Evolutionary conservation across 2,329 filamentous ascomycete genomes (phyloP).

Genomic region (Monilinia aucupariae): DNA sequence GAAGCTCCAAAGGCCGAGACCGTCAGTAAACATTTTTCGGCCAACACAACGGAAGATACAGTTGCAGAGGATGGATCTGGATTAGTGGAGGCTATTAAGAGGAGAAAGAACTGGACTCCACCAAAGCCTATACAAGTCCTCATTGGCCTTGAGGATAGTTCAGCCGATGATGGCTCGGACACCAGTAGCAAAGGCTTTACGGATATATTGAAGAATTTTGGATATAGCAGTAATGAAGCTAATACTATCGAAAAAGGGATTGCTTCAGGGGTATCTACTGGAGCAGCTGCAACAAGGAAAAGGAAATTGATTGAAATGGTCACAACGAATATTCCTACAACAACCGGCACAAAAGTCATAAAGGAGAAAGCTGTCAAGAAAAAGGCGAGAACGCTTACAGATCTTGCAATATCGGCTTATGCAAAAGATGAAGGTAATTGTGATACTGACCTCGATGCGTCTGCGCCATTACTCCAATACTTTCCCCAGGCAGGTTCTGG

Average conservation of each 20-base stretch:
- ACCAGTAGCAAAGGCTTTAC: constrained; percentile 32
- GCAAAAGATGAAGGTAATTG: constrained; percentile 35
- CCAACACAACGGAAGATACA: background rate
- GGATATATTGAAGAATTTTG: constrained; percentile 39
- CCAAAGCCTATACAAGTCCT: constrained; percentile 40
- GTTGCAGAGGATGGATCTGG: constrained; percentile 22
- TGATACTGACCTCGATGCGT: constrained; percentile 29
- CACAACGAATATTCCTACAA: constrained; percentile 32
- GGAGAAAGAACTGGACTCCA: constrained; percentile 65
- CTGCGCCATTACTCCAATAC: constrained; percentile 44
- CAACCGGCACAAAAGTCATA: background rate
- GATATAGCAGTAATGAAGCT: constrained; percentile 33
- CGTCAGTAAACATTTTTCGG: constrained; percentile 16
- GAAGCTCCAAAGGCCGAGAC: constrained; percentile 19
- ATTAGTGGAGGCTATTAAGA: constrained; percentile 43
- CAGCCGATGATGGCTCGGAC: constrained; percentile 2
- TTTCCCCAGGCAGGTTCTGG: constrained; percentile 34
- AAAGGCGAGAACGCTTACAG: constrained; percentile 72
- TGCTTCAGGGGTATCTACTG: background rate
- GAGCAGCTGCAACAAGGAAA: constrained; percentile 41
- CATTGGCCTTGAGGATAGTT: background rate
- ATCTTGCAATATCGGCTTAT: constrained; percentile 69
- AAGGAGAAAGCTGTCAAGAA: constrained; percentile 44
- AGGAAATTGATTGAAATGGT: constrained; percentile 52
- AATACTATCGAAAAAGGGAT: constrained; percentile 18